Evolutionary conservation across 2,329 filamentous ascomycete genomes (phyloP), one percentile per base, ranked within the genome.

Genomic region (Aspergillus tubingensis): DNA sequence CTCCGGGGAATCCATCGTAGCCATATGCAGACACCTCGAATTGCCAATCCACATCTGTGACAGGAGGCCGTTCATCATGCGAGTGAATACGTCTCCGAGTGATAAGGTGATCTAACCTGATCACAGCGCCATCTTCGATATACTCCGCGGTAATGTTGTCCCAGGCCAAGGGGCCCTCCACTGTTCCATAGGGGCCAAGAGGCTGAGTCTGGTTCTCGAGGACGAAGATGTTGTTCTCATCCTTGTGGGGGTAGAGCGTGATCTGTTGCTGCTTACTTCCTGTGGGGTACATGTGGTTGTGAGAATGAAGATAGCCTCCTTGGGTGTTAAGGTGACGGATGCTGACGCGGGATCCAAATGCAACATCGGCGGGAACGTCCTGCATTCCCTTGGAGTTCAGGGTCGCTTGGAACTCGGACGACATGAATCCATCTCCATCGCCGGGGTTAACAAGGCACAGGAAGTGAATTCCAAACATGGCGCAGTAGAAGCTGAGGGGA

Each of bases 181-280:
- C 89, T 63, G 91, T 84, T 56, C 91, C 92, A 67, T 92, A 86
- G 57, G 86, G 81, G 59, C 88, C 88, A 17, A 95, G 82, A 8
- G 95, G 95, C 72, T 97, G 92, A 8, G 95, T 99, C 80, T 96
- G 91, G 77, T 99, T 99, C 82, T 99, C 95, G 59, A 98, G 75
- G 38, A 97, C 79, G 87, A 91, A 99, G 59, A 96, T 70, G 75
- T 99, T 99, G 85, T 99, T 99, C 74, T 96, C 92, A 71, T 99
- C 95, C 84, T 98, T 98, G 85, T 99, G 95, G 7, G 95, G 95
- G 72, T 99, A 99, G 3, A 99, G 86, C 1, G 95, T 99, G 70
- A 99, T 92, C 76, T 99, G 95, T 77, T 99, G 95, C 80, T 99
- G 96, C 83, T 97, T 96, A 84, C 92, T 97, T 67, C 95, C 95